Evolutionary conservation across 2,329 filamentous ascomycete species (phyloP).

Genomic region (Fusarium hostae): DNA sequence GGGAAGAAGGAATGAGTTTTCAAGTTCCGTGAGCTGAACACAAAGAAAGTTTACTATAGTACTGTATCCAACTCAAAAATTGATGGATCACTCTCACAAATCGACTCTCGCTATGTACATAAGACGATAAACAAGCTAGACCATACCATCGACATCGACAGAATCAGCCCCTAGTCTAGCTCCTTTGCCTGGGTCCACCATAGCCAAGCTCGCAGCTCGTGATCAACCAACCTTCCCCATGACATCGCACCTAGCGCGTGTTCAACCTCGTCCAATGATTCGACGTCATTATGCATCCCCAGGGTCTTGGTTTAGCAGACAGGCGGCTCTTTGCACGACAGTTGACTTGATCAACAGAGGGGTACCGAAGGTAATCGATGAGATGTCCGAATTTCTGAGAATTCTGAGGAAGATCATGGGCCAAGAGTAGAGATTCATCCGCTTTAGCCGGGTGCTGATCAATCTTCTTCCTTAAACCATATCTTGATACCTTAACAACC

Average conservation of each 20-base stretch:
- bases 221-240: conserved; percentile 35
- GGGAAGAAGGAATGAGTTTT: conserved; percentile 5
- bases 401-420: background rate
- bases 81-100: conserved; percentile 15
- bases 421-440: background rate
- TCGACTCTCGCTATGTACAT: conserved; percentile 19
- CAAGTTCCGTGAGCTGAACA: background rate
- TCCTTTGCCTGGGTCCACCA: conserved; percentile 35
- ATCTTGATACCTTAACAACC: conserved; percentile 2
- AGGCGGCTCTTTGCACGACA: conserved; percentile 26
- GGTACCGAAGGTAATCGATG: background rate
- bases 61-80: conserved; percentile 13
- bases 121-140: conserved; percentile 22
- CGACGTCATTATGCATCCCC: conserved; percentile 42
- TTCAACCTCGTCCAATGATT: conserved; percentile 22
- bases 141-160: conserved; percentile 16
- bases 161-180: conserved; percentile 6
- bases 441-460: conserved; percentile 10
- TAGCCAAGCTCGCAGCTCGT: conserved; percentile 39
- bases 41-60: conserved; percentile 6
- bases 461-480: background rate
- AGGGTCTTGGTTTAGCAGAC: conserved; percentile 31
- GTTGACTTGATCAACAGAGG: conserved; percentile 20
- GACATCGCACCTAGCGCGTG: conserved; percentile 36
- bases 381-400: background rate